These are phyloP conservation scores for Ascoidea asiatica DNA, from an alignment of 805 yeast genomes.

Conservation along the genomic window DNA sequence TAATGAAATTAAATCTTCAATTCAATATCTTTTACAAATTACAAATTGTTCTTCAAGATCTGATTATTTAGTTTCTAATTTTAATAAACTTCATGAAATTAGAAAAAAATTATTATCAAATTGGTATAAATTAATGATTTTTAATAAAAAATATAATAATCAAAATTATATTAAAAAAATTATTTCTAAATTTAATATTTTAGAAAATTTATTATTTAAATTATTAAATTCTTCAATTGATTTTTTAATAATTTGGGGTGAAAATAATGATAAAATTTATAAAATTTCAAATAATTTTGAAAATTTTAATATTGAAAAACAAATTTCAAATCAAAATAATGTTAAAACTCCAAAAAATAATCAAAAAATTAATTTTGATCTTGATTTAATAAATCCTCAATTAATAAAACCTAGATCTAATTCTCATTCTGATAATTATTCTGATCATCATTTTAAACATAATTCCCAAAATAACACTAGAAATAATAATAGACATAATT, in stretches of 20 bases:
- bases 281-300: constrained; percentile 15
- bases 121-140: constrained; percentile 68
- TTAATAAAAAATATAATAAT: constrained; percentile 56
- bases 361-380: too few relatives aligned
- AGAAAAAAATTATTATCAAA: constrained; percentile 63
- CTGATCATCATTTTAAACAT: too few relatives aligned
- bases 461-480: too few relatives aligned
- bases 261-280: constrained; percentile 39
- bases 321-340: background rate
- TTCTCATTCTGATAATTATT: too few relatives aligned
- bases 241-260: constrained; percentile 63
- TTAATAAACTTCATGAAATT: constrained; percentile 45
- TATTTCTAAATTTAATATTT: constrained; percentile 38
- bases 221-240: constrained; percentile 50
- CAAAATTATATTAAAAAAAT: too few relatives aligned
- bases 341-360: too few relatives aligned
- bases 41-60: constrained; percentile 69
- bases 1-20: constrained; percentile 63
- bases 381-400: too few relatives aligned
- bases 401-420: too few relatives aligned
- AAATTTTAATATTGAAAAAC: too few relatives aligned
- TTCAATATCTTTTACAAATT: constrained; percentile 45
- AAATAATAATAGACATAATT: too few relatives aligned
- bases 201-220: constrained; percentile 52
- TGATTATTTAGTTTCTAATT: constrained; percentile 50